Evolutionary conservation across 805 yeast genomes (phyloP), one percentile per base, ranked within the genome.

Genomic region (Wickerhamomyces rabaulensis): DNA sequence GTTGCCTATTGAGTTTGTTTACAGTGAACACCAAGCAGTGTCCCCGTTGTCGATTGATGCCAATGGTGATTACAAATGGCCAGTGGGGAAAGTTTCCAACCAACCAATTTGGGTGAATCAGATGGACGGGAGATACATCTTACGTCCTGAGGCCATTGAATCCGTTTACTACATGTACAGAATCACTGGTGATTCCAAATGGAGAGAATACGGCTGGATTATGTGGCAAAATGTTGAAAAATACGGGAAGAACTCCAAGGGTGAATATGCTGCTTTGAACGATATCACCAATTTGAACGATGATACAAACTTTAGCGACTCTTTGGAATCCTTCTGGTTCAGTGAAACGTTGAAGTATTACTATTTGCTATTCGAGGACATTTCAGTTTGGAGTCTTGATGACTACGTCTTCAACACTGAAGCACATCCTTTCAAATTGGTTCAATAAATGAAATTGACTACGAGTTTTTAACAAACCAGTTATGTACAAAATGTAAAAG

Each of bases 101-200:
- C 59, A 60, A 27, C 67, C 68, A 10, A 39, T 64, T 1, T 58
- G 63, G 55, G 63, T 70, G 15, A 53, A 69, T 22, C 58, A 59
- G 52, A 53, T 69, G 35, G 65, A 67, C 19, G 60, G 73, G 2
- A 48, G 66, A 40, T 77, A 69, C 49, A 60, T 76, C n/a, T 61
- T 82, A 20, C 69, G 84, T 20, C 84, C 87, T 0, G 83, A 80
- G 55, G 74, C 81, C 17, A 72, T 82, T 40, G 86, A 82, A 57
- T 76, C 85, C 0, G 68, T 83, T 4, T 77, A 77, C 52, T 73
- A 76, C 55, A 65, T 81, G 64, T 81, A 77, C 53, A 68, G 87
- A 47, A 69, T 79, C 43, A 81, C 86, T 0, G 84, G 84, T 6
- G 83, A 82, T 47, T 54, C 68, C 1, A 64, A 66, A 51, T 82